phyloP scores from a whole-genome alignment of 495 filamentous ascomycete genomes.

The Podospora didyma region DNA sequence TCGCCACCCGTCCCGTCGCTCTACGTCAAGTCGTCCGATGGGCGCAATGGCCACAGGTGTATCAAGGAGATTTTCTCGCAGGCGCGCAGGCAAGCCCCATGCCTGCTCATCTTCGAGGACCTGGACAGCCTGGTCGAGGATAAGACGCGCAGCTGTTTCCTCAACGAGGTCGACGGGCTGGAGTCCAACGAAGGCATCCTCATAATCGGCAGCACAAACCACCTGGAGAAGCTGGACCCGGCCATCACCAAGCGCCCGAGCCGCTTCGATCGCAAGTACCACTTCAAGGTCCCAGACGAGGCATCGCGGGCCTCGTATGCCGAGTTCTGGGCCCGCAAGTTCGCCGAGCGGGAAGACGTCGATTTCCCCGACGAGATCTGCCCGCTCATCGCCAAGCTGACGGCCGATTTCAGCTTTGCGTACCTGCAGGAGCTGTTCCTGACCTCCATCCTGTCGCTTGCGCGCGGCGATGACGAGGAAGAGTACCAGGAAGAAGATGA shows the following conservation, averaged over 20 bases:
- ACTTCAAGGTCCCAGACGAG: constrained; percentile 45
- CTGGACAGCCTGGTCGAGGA: constrained; percentile 53
- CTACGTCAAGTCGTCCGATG: constrained; percentile 51
- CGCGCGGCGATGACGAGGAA: background rate
- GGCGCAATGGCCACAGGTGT: constrained; percentile 25
- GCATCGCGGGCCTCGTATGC: constrained; percentile 41
- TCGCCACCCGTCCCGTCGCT: constrained; percentile 42
- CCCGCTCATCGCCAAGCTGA: constrained; percentile 44
- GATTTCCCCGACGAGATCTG: constrained; percentile 44
- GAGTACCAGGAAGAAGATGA: background rate
- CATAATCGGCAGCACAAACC: constrained; percentile 55
- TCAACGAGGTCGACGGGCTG: constrained; percentile 42
- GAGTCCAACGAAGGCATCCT: constrained; percentile 57
- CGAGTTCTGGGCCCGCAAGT: constrained; percentile 46
- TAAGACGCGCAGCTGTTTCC: constrained; percentile 51
- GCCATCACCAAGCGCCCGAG: constrained; percentile 55
- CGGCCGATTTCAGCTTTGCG: constrained; percentile 52
- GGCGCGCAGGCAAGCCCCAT: constrained; percentile 41
- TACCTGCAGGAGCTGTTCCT: constrained; percentile 56
- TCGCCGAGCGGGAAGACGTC: constrained; percentile 1
- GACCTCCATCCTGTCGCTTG: constrained; percentile 26
- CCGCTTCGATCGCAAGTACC: constrained; percentile 56
- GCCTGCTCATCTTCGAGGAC: constrained; percentile 53
- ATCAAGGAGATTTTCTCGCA: constrained; percentile 41
- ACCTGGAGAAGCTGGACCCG: constrained; percentile 44